Base-by-base conservation (phyloP, 164 flowering plant genomes). In the Tinospora cordifolia region DNA sequence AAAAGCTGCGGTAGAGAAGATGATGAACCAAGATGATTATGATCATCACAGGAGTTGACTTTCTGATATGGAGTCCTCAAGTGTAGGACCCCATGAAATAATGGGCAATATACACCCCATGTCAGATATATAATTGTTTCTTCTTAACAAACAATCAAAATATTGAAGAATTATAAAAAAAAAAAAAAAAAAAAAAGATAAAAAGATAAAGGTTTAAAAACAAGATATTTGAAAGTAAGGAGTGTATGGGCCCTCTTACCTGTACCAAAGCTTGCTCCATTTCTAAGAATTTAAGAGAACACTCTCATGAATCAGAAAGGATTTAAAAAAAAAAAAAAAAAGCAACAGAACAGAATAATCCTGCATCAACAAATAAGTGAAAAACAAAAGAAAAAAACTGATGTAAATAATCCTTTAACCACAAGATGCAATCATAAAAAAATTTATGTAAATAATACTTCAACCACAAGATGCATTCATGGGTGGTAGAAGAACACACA, bases 231-330 rank as follows among this genome's bases (percentile, higher is more conserved):
- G n/a, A 54, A 54, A 54, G 38, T 13, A 21, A 30, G 38, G 15
- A 30, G 36, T 30, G 36, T 26, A 12, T 62, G 65, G 65, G 34
- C 36, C 21, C 39, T 38, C 68, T 66, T 25, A 66, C 68, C 51
- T 66, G 68, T 21, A 17, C 6, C 27, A 66, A 41, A 66, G 21
- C 68, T 40, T 66, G 51, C 27, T 41, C 68, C 68, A 66, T 66
- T 66, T 66, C 34, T 40, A 22, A 66, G 49, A 40, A 66, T 26
- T 27, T 21, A 66, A 41, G 25, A 40, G 3, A 17, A 66, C 11
- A 40, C 46, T 25, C 68, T 66, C 34, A 41, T 21, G 54, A 66
- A 24, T 22, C 40, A 62, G 7, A 62, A 8, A 26, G 25, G 14
- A 7, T 6, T 62, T 21, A 12, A n/a, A n/a, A n/a, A n/a, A n/a